Percentiles rank a stretch among this genome's conserved stretches.
These are phyloP conservation scores for Lentinula raphanica DNA, from an alignment of 768 basidiomycete genomes.

Conservation along the genomic window DNA sequence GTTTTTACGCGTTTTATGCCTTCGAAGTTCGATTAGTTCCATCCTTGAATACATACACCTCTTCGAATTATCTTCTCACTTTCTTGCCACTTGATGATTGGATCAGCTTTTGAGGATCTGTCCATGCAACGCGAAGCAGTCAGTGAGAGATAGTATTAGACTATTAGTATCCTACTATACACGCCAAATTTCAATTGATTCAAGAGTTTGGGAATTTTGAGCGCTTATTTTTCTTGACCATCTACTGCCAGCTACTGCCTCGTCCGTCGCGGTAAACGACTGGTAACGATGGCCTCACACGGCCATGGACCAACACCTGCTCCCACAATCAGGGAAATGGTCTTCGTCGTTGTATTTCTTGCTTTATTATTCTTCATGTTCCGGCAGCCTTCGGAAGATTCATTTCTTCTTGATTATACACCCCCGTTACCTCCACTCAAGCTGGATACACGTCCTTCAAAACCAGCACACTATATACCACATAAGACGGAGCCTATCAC, in stretches of 20 bases:
- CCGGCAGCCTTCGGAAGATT: conserved; percentile 8
- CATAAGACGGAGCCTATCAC: conserved; percentile 7
- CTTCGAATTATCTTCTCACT: too few relatives aligned
- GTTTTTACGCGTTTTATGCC: too few relatives aligned
- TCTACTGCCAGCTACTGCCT: background rate
- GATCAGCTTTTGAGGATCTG: too few relatives aligned
- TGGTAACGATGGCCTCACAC: background rate
- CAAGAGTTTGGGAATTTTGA: background rate
- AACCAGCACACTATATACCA: conserved; percentile 2
- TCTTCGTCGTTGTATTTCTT: conserved; percentile 37
- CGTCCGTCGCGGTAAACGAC: background rate
- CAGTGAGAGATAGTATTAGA: too few relatives aligned
- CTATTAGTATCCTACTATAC: too few relatives aligned
- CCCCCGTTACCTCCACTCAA: background rate
- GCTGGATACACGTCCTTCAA: conserved; percentile 4
- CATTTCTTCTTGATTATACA: conserved; percentile 14
- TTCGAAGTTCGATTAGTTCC: too few relatives aligned
- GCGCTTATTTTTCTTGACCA: background rate
- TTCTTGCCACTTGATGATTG: too few relatives aligned
- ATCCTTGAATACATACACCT: too few relatives aligned
- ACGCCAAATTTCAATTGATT: too few relatives aligned
- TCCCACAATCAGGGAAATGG: conserved; percentile 40
- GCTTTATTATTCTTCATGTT: conserved; percentile 12
- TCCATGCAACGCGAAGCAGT: too few relatives aligned
- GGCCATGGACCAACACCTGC: conserved; percentile 1